Conservation (phyloP, 805 yeast genomes). For the Saccharomycopsis capsularis region DNA sequence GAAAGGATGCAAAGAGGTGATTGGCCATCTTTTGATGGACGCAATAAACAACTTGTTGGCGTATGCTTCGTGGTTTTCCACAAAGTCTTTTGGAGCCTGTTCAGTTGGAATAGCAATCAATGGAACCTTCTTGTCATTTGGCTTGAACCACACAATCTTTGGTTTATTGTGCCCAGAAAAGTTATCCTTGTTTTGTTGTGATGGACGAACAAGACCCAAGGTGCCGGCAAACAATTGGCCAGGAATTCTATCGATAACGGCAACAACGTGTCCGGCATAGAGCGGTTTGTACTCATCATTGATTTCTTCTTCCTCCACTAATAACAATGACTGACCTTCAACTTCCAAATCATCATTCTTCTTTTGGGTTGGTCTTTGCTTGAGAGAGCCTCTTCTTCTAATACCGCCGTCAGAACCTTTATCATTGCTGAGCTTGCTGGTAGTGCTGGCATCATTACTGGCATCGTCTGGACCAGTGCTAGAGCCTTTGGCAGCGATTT, state of each 20-base stretch:
- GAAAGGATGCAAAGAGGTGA: constrained; percentile 95
- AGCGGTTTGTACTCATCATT: constrained; percentile 88
- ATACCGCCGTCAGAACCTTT: constrained; percentile 30
- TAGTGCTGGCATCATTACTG: constrained; percentile 31
- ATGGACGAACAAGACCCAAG: constrained; percentile 87
- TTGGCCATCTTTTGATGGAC: constrained; percentile 97
- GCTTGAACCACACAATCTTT: constrained; percentile 98
- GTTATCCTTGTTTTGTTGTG: constrained; percentile 82
- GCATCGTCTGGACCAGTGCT: constrained; percentile 25
- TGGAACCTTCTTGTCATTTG: constrained; percentile 96
- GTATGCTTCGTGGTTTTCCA: constrained; percentile 82
- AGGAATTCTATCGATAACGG: constrained; percentile 94
- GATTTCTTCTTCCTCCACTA: constrained; percentile 93
- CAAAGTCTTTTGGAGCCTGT: constrained; percentile 93
- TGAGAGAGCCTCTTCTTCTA: constrained; percentile 76
- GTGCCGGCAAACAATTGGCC: constrained; percentile 96
- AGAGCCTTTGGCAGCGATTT: constrained; percentile 25
- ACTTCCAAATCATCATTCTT: constrained; percentile 98
- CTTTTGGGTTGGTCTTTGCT: constrained; percentile 94
- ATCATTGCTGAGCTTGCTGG: constrained; percentile 72
- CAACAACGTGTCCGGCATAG: constrained; percentile 97
- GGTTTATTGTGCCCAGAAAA: constrained; percentile 46
- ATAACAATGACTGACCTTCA: constrained; percentile 87
- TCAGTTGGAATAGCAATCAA: constrained; percentile 97
- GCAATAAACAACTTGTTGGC: constrained; percentile 83